These are phyloP conservation scores for Neoscytalidium dimidiatum DNA, from an alignment of 2,329 filamentous ascomycete genomes.

Conservation along the genomic window DNA sequence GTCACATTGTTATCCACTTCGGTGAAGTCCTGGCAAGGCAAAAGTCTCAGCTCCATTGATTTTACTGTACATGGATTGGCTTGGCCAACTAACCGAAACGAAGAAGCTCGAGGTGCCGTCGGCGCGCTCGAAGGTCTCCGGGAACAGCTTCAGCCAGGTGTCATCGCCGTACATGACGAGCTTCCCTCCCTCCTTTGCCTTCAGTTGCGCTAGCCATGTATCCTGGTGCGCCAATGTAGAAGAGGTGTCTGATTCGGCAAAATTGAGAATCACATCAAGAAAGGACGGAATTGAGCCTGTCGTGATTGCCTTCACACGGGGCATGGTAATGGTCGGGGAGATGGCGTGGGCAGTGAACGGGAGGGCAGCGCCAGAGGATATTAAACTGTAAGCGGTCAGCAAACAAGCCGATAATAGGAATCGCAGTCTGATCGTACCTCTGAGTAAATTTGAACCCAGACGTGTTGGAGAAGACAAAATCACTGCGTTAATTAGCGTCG, in stretches of 20 bases:
- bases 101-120: slow-evolving; percentile 99
- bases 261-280: slow-evolving; percentile 93
- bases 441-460: slow-evolving; percentile 90
- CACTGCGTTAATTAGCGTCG: slow-evolving; percentile 54
- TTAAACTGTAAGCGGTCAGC: slow-evolving; percentile 62
- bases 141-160: slow-evolving; percentile 97
- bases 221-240: slow-evolving; percentile 88
- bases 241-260: slow-evolving; percentile 89
- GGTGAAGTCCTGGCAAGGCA: slow-evolving; percentile 74
- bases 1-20: slow-evolving; percentile 99
- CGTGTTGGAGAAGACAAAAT: slow-evolving; percentile 82
- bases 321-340: slow-evolving; percentile 98
- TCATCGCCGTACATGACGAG: slow-evolving; percentile 96
- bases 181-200: slow-evolving; percentile 63
- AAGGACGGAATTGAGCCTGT: slow-evolving; percentile 98
- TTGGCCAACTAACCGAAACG: slow-evolving; percentile 71
- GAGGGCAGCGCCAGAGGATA: slow-evolving; percentile 77
- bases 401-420: slow-evolving; percentile 2
- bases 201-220: slow-evolving; percentile 94
- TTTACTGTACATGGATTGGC: slow-evolving; percentile 33
- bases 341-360: slow-evolving; percentile 95
- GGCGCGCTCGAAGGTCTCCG: slow-evolving; percentile 77
- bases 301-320: slow-evolving; percentile 93
- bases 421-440: slow-evolving; percentile 58
- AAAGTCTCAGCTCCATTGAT: slow-evolving; percentile 29